Evolutionary conservation across 352 stramenopile species (phyloP).

Genomic region (Phytopythium ostracodes): DNA sequence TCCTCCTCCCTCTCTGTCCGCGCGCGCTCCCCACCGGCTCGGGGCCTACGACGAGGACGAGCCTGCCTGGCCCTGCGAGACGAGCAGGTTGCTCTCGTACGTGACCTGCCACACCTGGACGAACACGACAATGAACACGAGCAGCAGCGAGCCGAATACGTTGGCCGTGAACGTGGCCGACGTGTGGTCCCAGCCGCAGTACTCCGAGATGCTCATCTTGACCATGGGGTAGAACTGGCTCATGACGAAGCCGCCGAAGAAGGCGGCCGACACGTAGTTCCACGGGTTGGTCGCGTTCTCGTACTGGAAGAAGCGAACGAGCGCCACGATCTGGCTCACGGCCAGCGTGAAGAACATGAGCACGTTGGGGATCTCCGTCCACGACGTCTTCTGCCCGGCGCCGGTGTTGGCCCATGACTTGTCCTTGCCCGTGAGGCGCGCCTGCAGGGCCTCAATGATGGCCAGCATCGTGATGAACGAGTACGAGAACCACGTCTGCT

Average conservation of each 20-base stretch:
- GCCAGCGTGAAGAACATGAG: conserved; percentile 84
- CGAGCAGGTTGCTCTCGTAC: conserved; percentile 64
- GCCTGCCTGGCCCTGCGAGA: conserved; percentile 40
- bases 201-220: conserved; percentile 90
- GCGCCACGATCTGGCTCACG: conserved; percentile 66
- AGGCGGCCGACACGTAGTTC: conserved; percentile 88
- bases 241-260: conserved; percentile 88
- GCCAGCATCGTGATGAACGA: conserved; percentile 86
- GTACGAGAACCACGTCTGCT: conserved; percentile 91
- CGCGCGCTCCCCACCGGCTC: too few species aligned
- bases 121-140: conserved; percentile 84
- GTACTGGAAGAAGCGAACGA: conserved; percentile 88
- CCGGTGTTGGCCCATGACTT: conserved; percentile 87
- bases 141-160: conserved; percentile 77
- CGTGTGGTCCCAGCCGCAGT: conserved; percentile 88
- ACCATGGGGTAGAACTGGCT: conserved; percentile 88
- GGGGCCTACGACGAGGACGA: conserved; percentile 20
- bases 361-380: conserved; percentile 88
- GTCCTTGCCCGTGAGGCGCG: conserved; percentile 78
- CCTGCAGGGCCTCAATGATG: conserved; percentile 79
- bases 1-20: too few species aligned
- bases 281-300: conserved; percentile 85
- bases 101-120: conserved; percentile 88
- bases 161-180: conserved; percentile 78
- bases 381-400: conserved; percentile 86